A percentile compares a stretch with the other conserved stretches of the same genome.
phyloP scores from a whole-genome alignment of 2,329 filamentous ascomycete genomes.

The Chalaropsis thielavioides region DNA sequence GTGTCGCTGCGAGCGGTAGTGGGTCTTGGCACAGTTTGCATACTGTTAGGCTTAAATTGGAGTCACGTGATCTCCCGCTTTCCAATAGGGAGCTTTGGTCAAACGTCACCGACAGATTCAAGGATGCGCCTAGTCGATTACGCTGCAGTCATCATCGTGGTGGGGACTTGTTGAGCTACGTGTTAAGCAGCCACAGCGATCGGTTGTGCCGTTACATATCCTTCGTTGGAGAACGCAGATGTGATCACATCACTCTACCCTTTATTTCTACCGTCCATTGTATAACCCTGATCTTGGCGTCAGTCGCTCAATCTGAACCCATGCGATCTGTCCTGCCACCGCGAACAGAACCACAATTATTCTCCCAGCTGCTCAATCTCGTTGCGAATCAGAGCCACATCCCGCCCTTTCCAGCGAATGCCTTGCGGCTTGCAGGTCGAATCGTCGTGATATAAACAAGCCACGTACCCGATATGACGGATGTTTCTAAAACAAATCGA shows the following conservation, averaged over 20 bases:
- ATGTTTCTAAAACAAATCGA: slow-evolving; percentile 97
- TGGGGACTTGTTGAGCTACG: neutral
- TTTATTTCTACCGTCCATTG: neutral
- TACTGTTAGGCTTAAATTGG: neutral
- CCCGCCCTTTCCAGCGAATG: neutral
- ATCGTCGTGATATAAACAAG: neutral
- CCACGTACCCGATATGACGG: slow-evolving; percentile 39
- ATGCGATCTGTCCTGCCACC: neutral
- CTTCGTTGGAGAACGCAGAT: neutral
- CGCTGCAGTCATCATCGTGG: neutral
- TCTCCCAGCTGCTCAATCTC: neutral
- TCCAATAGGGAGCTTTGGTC: neutral
- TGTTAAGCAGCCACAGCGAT: neutral
- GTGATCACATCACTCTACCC: too few species aligned
- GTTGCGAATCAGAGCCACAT: neutral
- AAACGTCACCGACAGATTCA: neutral
- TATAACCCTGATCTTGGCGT: neutral
- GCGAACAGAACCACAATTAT: neutral
- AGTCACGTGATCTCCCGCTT: neutral
- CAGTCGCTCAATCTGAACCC: neutral
- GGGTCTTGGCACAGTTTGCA: neutral
- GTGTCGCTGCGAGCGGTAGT: neutral
- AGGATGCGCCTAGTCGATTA: neutral
- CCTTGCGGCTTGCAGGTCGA: neutral
- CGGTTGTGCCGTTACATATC: neutral